A percentile compares a stretch with the other conserved stretches of the same genome.
phyloP scores from a whole-genome alignment of 768 basidiomycete genomes.

The Boletus bicolor region DNA sequence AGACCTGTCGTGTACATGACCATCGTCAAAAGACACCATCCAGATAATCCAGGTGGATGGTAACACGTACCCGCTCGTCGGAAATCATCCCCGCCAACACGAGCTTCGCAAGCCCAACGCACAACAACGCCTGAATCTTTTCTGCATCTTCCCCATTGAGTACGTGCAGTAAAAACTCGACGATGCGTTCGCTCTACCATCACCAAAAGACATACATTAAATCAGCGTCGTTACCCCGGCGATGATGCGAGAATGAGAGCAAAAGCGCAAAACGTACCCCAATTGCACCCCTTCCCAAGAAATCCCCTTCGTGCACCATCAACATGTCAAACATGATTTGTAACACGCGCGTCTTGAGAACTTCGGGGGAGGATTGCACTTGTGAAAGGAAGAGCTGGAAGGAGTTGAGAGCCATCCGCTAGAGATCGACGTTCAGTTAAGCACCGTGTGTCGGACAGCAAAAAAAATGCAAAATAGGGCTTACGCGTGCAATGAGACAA shows the following conservation, averaged over 20 bases:
- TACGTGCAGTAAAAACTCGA: conserved; percentile 61
- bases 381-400: conserved; percentile 83
- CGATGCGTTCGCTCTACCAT: conserved; percentile 49
- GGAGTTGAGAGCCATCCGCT: conserved; percentile 42
- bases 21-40: background rate
- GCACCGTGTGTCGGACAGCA: too few relatives aligned
- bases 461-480: background rate
- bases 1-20: conserved; percentile 32
- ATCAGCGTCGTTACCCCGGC: background rate
- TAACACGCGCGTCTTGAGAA: conserved; percentile 66
- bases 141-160: conserved; percentile 54
- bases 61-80: conserved; percentile 57
- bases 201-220: background rate
- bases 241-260: background rate
- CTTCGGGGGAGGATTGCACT: conserved; percentile 58
- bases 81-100: conserved; percentile 72
- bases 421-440: background rate
- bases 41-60: background rate
- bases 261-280: conserved; percentile 26
- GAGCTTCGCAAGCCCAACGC: conserved; percentile 83
- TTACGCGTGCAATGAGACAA: conserved; percentile 63
- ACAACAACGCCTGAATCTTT: conserved; percentile 67
- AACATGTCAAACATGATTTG: conserved; percentile 82
- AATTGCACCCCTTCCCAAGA: conserved; percentile 47
- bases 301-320: conserved; percentile 74